Base-by-base conservation (phyloP, 306 rosid genomes). In the Aeschynomene evenia region DNA sequence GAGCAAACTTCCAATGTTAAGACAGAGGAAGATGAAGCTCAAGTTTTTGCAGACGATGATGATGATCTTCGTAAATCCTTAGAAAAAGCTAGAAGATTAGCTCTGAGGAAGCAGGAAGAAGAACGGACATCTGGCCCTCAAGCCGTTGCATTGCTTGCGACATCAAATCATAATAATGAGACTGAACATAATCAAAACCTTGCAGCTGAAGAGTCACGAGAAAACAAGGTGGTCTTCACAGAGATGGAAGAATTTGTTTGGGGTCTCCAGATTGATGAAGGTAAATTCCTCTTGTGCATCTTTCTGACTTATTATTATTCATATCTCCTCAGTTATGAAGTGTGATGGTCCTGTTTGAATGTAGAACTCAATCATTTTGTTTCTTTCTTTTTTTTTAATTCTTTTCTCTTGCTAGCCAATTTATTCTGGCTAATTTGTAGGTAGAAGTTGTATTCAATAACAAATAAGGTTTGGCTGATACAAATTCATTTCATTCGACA, bases 191-290 rank as follows among this genome's bases (percentile, higher is more conserved):
- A 80, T 66, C 82, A 81, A 79, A 79, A 65, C 70, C 59, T 76
- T 39, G 34, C 76, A 14, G 56, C 84, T 40, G 97, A 81, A 68
- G 95, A 94, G 71, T 77, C 83, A 15, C 86, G 84, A 51, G 96
- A 88, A 74, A 90, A 87, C 73, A 88, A 87, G 84, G 91, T 94
- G 57, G 97, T 88, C 63, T 86, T 94, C 69, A 87, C 99, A 36
- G 95, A 94, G 85, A 91, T 94, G 99, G 96, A 94, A 83, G 99
- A 94, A 76, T 94, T 88, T 85, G 95, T 94, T 60, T 88, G 89
- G 95, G 89, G 99, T 79, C 91, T 91, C 71, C 97, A 88, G 81
- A 86, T 91, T 74, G 99, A 85, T 65, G 95, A 94, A 88, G 97
- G 99, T 91, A 80, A 33, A 9, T 53, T 74, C 34, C 48, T 23